A percentile compares a stretch with the other conserved stretches of the same genome.
Conservation (phyloP, 371 early-diverging fungal genomes). For the Umbelopsis sp. region DNA sequence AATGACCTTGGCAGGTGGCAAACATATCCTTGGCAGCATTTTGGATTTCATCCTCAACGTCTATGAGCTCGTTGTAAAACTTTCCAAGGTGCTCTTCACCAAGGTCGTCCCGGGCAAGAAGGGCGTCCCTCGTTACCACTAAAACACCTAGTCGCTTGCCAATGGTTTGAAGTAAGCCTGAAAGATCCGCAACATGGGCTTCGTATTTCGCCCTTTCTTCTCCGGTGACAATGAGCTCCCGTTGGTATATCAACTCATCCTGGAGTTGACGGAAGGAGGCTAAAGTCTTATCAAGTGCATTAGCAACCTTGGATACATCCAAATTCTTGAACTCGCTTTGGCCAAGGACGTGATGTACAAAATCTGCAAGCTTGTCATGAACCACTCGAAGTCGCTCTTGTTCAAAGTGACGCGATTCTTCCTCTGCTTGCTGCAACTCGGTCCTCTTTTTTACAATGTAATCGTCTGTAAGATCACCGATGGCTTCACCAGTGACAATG, state of each 20-base stretch:
- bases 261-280: constrained; percentile 6
- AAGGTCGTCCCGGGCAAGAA: constrained; percentile 34
- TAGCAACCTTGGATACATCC: constrained; percentile 1
- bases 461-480: background rate
- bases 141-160: background rate
- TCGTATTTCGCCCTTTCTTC: background rate
- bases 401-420: constrained; percentile 36
- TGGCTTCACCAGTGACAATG: constrained; percentile 42
- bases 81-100: constrained; percentile 25
- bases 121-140: background rate
- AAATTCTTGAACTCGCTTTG: constrained; percentile 1
- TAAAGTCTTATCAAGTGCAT: background rate
- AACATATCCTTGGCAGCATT: constrained; percentile 29
- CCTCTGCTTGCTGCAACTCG: constrained; percentile 30
- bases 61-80: constrained; percentile 30
- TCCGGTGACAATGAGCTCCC: background rate
- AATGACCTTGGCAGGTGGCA: constrained; percentile 34
- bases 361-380: constrained; percentile 39
- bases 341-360: constrained; percentile 29
- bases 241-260: background rate
- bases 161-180: background rate
- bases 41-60: constrained; percentile 29
- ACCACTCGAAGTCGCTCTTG: constrained; percentile 27
- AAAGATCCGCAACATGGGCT: background rate
- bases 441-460: constrained; percentile 22